Conservation (phyloP, 345 rosid genomes). For the Eutrema japonicum region DNA sequence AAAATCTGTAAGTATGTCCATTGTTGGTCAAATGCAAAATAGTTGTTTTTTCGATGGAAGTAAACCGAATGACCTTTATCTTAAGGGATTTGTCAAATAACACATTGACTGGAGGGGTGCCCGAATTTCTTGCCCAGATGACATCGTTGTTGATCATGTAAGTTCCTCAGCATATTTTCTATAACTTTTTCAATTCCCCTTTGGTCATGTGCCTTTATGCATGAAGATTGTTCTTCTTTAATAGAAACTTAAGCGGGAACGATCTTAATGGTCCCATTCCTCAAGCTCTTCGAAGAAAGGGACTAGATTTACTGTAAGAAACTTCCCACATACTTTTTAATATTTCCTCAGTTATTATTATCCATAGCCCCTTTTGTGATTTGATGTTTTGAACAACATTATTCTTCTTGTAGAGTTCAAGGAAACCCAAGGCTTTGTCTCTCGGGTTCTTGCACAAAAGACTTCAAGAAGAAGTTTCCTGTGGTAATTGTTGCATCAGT, state of each 20-base stretch:
- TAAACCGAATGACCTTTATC: neutral
- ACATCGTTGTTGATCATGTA: conserved; percentile 48
- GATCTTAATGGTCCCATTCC: conserved; percentile 51
- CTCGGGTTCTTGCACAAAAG: neutral
- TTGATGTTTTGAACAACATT: conserved; percentile 1
- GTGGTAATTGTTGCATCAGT: conserved; percentile 26
- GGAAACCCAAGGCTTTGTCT: conserved; percentile 30
- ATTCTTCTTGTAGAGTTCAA: neutral
- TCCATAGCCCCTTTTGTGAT: neutral
- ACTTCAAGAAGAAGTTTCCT: neutral
- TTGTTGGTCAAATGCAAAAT: neutral
- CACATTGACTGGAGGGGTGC: conserved; percentile 50
- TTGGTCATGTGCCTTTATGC: neutral
- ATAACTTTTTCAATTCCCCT: neutral
- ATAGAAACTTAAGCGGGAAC: conserved; percentile 52
- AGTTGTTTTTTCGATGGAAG: neutral
- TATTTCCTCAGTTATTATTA: neutral
- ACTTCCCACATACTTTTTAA: neutral
- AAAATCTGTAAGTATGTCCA: conserved; percentile 18
- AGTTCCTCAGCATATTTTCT: conserved; percentile 31
- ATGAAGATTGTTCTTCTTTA: neutral
- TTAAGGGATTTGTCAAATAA: conserved; percentile 53
- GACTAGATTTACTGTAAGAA: conserved; percentile 25
- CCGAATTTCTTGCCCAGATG: conserved; percentile 49
- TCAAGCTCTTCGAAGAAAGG: conserved; percentile 15